A percentile compares a stretch with the other conserved stretches of the same genome.
These are phyloP conservation scores for Bipolaris victoriae DNA, from an alignment of 2,329 filamentous ascomycete species.

Conservation along the genomic window DNA sequence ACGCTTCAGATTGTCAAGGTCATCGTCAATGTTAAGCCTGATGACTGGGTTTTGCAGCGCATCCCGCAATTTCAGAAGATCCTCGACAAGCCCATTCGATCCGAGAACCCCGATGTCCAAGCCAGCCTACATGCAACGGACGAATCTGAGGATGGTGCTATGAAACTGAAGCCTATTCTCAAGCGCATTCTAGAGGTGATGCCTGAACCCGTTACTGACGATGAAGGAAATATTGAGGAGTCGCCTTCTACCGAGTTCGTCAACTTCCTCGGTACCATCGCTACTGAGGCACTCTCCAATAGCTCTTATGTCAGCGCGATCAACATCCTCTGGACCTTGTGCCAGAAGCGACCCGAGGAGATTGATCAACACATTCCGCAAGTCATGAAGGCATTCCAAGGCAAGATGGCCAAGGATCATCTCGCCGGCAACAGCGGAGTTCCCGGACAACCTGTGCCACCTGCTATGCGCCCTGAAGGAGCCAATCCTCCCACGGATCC, in stretches of 20 bases:
- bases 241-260: constrained; percentile 85
- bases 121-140: constrained; percentile 84
- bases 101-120: constrained; percentile 89
- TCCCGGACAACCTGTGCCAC: constrained; percentile 39
- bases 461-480: constrained; percentile 59
- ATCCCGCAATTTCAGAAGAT: constrained; percentile 82
- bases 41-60: constrained; percentile 88
- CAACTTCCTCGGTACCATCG: constrained; percentile 80
- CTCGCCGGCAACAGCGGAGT: constrained; percentile 67
- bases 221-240: constrained; percentile 78
- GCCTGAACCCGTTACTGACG: constrained; percentile 80
- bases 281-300: constrained; percentile 83
- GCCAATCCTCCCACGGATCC: constrained; percentile 67
- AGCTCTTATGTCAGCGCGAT: constrained; percentile 85
- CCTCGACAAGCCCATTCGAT: constrained; percentile 85
- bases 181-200: constrained; percentile 86
- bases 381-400: constrained; percentile 91
- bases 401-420: constrained; percentile 91
- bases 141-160: constrained; percentile 68
- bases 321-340: constrained; percentile 91
- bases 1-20: constrained; percentile 91
- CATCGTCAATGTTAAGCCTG: constrained; percentile 82
- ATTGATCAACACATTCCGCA: constrained; percentile 88
- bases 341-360: constrained; percentile 80
- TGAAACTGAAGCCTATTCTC: constrained; percentile 71